These are phyloP conservation scores for Escovopsis sp. DNA, from an alignment of 2,329 filamentous ascomycete genomes.

Conservation along the genomic window DNA sequence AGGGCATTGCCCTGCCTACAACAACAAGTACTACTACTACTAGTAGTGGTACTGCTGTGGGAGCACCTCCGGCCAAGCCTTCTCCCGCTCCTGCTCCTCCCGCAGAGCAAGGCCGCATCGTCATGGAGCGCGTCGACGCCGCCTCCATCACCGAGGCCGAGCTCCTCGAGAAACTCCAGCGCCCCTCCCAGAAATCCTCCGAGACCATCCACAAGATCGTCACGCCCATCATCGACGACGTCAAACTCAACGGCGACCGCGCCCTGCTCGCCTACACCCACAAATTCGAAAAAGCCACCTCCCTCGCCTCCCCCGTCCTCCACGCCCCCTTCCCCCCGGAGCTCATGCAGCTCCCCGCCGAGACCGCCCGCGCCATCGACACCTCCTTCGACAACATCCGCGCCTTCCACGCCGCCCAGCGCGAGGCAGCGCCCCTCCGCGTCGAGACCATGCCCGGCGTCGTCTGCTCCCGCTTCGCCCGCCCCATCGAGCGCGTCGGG, in stretches of 20 bases:
- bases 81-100: conserved; percentile 15
- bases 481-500: conserved; percentile 90
- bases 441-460: conserved; percentile 98
- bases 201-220: conserved; percentile 87
- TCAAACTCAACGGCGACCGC: conserved; percentile 70
- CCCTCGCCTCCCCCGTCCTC: conserved; percentile 74
- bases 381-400: conserved; percentile 86
- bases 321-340: conserved; percentile 74
- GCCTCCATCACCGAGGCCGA: conserved; percentile 45
- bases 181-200: conserved; percentile 88
- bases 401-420: conserved; percentile 85
- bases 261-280: conserved; percentile 87
- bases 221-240: conserved; percentile 77
- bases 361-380: conserved; percentile 88
- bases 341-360: conserved; percentile 70
- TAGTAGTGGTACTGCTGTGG: no score
- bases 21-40: no score
- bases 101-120: conserved; percentile 39
- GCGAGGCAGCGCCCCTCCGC: conserved; percentile 62
- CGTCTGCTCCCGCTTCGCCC: conserved; percentile 78
- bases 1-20: no score
- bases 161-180: conserved; percentile 61
- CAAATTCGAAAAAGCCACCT: conserved; percentile 94
- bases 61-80: conserved; percentile 21
- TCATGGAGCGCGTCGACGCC: conserved; percentile 68